These are phyloP conservation scores for Eucalyptus sp. DNA, from an alignment of 345 rosid species.

Conservation along the genomic window DNA sequence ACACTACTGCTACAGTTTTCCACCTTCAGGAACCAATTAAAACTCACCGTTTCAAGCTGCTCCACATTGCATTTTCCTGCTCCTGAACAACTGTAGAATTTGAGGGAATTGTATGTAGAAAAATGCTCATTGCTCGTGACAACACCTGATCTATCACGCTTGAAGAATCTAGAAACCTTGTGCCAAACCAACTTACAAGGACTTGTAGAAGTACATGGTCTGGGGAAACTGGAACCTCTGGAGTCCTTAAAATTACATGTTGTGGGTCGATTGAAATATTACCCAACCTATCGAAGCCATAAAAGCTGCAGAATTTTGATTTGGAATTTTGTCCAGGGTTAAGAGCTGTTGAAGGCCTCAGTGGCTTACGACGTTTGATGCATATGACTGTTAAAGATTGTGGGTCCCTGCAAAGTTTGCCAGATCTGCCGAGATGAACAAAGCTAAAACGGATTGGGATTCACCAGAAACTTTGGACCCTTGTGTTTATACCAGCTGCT, in stretches of 20 bases:
- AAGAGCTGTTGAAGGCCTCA: background rate
- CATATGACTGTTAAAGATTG: background rate
- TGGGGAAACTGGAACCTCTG: background rate
- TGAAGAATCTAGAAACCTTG: background rate
- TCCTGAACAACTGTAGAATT: background rate
- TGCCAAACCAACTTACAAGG: background rate
- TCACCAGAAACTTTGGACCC: background rate
- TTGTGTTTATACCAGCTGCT: background rate
- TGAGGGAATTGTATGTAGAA: background rate
- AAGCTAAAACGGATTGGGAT: background rate
- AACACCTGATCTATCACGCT: background rate
- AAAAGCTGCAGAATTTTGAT: background rate
- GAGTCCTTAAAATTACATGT: background rate
- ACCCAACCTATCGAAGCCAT: background rate
- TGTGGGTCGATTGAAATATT: background rate
- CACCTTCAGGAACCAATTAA: background rate
- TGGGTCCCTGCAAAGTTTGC: background rate
- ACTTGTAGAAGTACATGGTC: background rate
- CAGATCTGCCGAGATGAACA: background rate
- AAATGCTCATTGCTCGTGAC: background rate
- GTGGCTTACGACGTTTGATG: fast-evolving
- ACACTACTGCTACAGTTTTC: background rate
- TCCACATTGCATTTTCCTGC: background rate
- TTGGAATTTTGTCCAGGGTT: background rate
- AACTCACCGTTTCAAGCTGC: background rate